A percentile compares a stretch with the other conserved stretches of the same genome.
Evolutionary conservation across 768 basidiomycete genomes (phyloP).

Genomic region (Gelatoporia subvermispora): DNA sequence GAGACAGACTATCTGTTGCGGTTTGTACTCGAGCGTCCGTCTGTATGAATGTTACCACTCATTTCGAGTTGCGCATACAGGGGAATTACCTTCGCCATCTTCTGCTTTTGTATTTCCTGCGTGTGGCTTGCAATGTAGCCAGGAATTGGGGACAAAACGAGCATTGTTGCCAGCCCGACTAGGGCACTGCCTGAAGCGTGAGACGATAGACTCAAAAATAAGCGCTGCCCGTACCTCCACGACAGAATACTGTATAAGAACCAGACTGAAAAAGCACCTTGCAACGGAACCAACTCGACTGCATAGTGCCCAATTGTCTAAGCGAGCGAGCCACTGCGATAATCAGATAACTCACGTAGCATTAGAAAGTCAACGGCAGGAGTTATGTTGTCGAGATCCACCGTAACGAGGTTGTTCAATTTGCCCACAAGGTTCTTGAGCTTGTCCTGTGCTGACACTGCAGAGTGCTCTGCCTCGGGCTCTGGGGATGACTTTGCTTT

Average conservation of each 20-base stretch:
- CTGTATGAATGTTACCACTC: constrained; percentile 12
- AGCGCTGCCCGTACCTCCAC: constrained; percentile 14
- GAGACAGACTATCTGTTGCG: constrained; percentile 35
- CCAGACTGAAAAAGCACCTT: constrained; percentile 2
- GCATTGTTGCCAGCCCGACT: constrained; percentile 36
- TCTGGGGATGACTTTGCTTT: neutral
- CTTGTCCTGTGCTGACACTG: constrained; percentile 21
- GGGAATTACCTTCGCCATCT: constrained; percentile 34
- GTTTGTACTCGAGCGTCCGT: constrained; percentile 41
- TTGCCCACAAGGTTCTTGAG: constrained; percentile 69
- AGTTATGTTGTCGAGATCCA: too few species aligned
- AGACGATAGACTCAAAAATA: neutral
- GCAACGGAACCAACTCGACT: constrained; percentile 8
- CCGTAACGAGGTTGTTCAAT: constrained; percentile 28
- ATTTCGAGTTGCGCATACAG: neutral
- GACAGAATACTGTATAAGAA: constrained; percentile 27
- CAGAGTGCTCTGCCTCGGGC: too few species aligned
- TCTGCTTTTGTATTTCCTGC: constrained; percentile 29
- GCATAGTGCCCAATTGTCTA: too few species aligned
- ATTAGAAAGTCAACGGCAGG: constrained; percentile 23
- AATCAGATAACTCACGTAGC: constrained; percentile 5
- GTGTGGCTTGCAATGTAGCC: constrained; percentile 33
- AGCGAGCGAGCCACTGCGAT: too few species aligned
- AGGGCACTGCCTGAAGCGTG: constrained; percentile 22
- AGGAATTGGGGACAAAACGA: constrained; percentile 39